Evolutionary conservation across 768 basidiomycete genomes (phyloP), one percentile per base, ranked within the genome.

Genomic region (Mycena leptocephala): DNA sequence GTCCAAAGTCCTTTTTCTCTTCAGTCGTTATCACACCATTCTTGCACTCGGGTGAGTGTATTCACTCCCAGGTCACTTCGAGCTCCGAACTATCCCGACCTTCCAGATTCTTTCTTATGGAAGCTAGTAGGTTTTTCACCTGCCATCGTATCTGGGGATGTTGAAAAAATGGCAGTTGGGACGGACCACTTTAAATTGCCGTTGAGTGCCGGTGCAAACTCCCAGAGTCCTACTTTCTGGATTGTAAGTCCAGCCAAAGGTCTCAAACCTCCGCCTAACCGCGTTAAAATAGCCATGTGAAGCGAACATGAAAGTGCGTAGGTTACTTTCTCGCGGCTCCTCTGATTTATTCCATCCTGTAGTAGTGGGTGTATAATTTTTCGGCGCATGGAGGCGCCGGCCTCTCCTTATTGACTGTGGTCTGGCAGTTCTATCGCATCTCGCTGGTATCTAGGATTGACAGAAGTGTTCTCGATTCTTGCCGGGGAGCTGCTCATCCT

Each of bases 31-130:
- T 24, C 59, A 61, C 59, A 61, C 59, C 0, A 24, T 61, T 37
- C n/a, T 61, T 8, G 59, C 35, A 10, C 59, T 61, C 18, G 59
- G 58, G 59, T 30, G 24, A 4, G 59, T 61, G 8, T n/a, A 10
- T 53, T 48, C 26, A 65, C 28, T 26, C 51, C 8, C 26, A n/a
- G n/a, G n/a, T n/a, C n/a, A n/a, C n/a, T n/a, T n/a, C n/a, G n/a
- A n/a, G n/a, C n/a, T n/a, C n/a, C n/a, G n/a, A n/a, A n/a, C n/a
- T n/a, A n/a, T n/a, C n/a, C 35, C 20, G 13, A 30, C 2, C 14
- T 35, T 20, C 2, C 39, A 74, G 72, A 66, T 74, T 74, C 46
- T 74, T 74, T 24, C 58, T 67, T 0, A 67, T 67, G 72, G 55
- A 65, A 48, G 72, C 72, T 20, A 67, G 72, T 74, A 61, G 0